Evolutionary conservation across 371 early-diverging fungal genomes (phyloP), one percentile per base, ranked within the genome.

Genomic region (Apophysomyces trapeziformis): DNA sequence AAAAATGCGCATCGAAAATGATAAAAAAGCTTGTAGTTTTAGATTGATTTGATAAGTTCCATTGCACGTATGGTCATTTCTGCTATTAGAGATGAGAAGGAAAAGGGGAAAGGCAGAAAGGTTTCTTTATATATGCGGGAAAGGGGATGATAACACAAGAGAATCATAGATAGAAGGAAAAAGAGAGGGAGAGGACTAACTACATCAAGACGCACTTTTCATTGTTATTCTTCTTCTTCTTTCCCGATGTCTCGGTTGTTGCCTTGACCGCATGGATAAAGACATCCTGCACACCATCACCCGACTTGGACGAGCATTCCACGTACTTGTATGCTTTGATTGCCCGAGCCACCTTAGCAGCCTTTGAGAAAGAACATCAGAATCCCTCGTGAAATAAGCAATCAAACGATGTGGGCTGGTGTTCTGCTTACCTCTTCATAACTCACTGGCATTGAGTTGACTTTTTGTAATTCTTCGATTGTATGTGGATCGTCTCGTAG

Each of bases 401-500:
- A 1, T 21, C 11, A 50, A 50, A n/a, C 54, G 21, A 37, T 16
- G 56, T n/a, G 36, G 54, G 8, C 0, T 12, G 41, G 5, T n/a
- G 12, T n/a, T 8, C 14, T 58, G 32, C 63, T 39, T 66, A 74
- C 77, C 58, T 76, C 69, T 63, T 74, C 72, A 60, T 58, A 68
- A 11, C 68, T 65, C 13, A 80, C 64, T 5, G 76, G 75, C 36
- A 50, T 64, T 38, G 61, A 58, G 9, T 68, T 62, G 16, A 61
- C 47, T 64, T 70, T 64, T 26, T 59, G 39, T 59, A 81, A 45
- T 43, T 70, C 64, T 14, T 67, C 63, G 38, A 70, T 70, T 3
- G 71, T 66, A 13, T 65, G 63, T 38, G 60, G 37, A 58, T 85
- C 86, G 8, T 71, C 67, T 58, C 87, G 66, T 26, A 85, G 54